These are phyloP conservation scores for Stagonosporopsis tanaceti DNA, from an alignment of 2,329 filamentous ascomycete species.

Conservation along the genomic window DNA sequence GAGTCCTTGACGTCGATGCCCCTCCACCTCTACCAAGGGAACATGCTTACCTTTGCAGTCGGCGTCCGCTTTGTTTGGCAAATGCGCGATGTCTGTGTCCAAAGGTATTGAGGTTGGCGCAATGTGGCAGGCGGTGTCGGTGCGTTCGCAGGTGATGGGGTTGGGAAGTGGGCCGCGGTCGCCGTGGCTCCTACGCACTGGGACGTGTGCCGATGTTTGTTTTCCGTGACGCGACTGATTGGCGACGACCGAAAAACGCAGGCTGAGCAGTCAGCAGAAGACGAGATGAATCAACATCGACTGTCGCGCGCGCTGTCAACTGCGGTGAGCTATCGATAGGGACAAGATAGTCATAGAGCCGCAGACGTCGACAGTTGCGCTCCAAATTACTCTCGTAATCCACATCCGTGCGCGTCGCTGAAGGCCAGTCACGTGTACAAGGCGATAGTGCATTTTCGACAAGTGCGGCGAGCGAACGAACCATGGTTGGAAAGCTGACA, in stretches of 20 bases:
- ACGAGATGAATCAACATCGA: constrained; percentile 15
- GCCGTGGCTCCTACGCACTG: constrained; percentile 13
- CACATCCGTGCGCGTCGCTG: constrained; percentile 21
- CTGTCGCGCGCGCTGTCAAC: constrained; percentile 14
- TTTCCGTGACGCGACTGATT: constrained; percentile 23
- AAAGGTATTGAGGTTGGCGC: constrained; percentile 15
- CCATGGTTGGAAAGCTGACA: constrained; percentile 8
- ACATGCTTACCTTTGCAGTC: constrained; percentile 13
- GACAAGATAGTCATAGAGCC: constrained; percentile 18
- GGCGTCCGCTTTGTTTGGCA: background rate
- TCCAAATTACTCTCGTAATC: constrained; percentile 20
- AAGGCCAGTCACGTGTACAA: constrained; percentile 16
- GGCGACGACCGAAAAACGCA: constrained; percentile 13
- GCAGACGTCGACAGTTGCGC: constrained; percentile 18
- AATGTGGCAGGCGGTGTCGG: constrained; percentile 20
- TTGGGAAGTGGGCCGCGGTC: constrained; percentile 22
- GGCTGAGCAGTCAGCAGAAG: constrained; percentile 1
- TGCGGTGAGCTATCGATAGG: constrained; percentile 24
- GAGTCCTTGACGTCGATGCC: constrained; percentile 15
- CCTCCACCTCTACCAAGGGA: constrained; percentile 14
- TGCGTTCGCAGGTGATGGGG: constrained; percentile 23
- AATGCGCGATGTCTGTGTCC: constrained; percentile 14
- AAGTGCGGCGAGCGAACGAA: constrained; percentile 12
- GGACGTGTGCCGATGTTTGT: constrained; percentile 20
- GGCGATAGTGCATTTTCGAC: constrained; percentile 17